These are phyloP conservation scores for Aspergillus baeticus DNA, from an alignment of 495 filamentous ascomycete genomes.

Conservation along the genomic window DNA sequence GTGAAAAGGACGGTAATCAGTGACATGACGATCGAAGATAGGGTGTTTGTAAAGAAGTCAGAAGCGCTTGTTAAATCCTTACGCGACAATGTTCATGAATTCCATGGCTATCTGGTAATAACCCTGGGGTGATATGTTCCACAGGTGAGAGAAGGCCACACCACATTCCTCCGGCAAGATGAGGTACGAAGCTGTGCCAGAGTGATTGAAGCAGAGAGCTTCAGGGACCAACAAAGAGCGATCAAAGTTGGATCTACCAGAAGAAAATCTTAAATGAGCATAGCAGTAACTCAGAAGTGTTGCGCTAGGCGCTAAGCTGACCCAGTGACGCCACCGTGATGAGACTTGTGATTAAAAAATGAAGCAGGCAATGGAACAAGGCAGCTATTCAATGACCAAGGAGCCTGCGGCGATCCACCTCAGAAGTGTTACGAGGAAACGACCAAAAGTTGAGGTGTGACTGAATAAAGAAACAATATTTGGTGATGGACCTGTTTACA, in stretches of 20 bases:
- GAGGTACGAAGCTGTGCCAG: neutral
- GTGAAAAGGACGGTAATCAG: neutral
- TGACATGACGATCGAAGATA: too few relatives aligned
- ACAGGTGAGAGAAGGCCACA: constrained; percentile 10
- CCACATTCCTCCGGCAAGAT: constrained; percentile 16
- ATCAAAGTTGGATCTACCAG: neutral
- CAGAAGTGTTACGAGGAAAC: neutral
- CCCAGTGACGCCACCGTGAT: neutral
- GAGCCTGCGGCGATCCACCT: neutral
- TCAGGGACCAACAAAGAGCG: neutral
- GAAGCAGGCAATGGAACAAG: neutral
- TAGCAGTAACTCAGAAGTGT: neutral
- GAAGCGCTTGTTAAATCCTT: constrained; percentile 11
- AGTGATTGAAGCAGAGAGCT: neutral
- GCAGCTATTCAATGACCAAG: neutral
- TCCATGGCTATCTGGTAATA: constrained; percentile 35
- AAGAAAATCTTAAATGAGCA: constrained; percentile 7
- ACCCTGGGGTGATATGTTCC: constrained; percentile 4
- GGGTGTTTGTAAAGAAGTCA: neutral
- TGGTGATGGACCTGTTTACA: neutral
- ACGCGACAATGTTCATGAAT: constrained; percentile 43
- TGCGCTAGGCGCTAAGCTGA: neutral
- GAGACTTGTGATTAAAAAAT: neutral
- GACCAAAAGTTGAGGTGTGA: neutral
- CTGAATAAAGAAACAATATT: constrained; percentile 3